Evolutionary conservation across 2,329 filamentous ascomycete species (phyloP).

Genomic region (Aureobasidium mangrovei): DNA sequence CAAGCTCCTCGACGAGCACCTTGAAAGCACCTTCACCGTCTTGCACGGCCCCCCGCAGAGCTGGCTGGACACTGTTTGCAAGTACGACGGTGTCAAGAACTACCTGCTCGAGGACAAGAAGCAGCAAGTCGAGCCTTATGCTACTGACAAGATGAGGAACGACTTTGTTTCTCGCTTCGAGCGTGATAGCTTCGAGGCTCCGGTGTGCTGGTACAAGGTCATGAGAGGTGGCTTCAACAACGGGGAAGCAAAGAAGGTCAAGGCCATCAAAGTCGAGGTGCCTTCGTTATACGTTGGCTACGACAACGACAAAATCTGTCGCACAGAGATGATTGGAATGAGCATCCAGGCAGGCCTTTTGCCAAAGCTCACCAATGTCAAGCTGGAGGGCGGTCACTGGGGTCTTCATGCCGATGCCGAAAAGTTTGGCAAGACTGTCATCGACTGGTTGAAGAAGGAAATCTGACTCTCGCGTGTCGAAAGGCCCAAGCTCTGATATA

Average conservation of each 20-base stretch:
- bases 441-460: conserved; percentile 8
- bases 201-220: conserved; percentile 33
- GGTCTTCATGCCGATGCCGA: conserved; percentile 22
- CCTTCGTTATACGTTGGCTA: conserved; percentile 30
- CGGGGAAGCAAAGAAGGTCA: conserved; percentile 25
- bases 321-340: conserved; percentile 18
- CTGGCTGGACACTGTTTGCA: conserved; percentile 32
- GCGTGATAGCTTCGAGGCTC: conserved; percentile 27
- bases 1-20: conserved; percentile 30
- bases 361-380: conserved; percentile 17
- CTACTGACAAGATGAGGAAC: conserved; percentile 25
- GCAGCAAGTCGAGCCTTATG: conserved; percentile 29
- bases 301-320: conserved; percentile 23
- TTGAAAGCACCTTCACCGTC: conserved; percentile 29
- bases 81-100: conserved; percentile 28
- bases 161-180: conserved; percentile 27
- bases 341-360: conserved; percentile 19
- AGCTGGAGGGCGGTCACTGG: conserved; percentile 22
- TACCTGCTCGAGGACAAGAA: conserved; percentile 19
- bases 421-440: conserved; percentile 16
- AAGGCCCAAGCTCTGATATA: not conserved
- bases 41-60: conserved; percentile 18
- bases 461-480: not conserved
- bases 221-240: conserved; percentile 22
- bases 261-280: conserved; percentile 19